Percentiles rank a stretch among this genome's conserved stretches.
phyloP scores from a whole-genome alignment of 257 asterid species.

The Solanum paucissectum region DNA sequence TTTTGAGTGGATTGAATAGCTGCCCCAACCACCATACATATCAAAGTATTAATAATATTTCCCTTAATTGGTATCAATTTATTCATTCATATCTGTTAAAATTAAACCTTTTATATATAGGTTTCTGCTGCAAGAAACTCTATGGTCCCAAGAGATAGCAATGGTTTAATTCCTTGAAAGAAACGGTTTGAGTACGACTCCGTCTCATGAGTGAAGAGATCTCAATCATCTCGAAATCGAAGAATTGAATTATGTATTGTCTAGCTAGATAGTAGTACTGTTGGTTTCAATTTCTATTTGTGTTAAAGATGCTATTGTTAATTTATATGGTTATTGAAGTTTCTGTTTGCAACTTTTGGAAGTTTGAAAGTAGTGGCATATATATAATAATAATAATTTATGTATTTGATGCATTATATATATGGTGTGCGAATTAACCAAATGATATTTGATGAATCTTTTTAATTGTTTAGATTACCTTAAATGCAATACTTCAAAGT shows the following conservation, averaged over 20 bases:
- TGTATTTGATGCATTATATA: neutral
- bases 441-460: too few relatives aligned
- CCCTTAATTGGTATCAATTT: neutral
- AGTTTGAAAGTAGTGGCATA: neutral
- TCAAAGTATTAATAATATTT: neutral
- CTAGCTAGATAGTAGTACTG: neutral
- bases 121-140: constrained; percentile 12
- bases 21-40: neutral
- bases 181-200: neutral
- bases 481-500: too few relatives aligned
- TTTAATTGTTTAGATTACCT: too few relatives aligned
- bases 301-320: constrained; percentile 1
- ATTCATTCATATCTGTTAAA: neutral
- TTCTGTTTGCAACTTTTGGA: neutral
- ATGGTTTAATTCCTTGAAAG: constrained; percentile 20
- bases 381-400: too few relatives aligned
- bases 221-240: neutral
- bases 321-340: neutral
- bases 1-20: neutral
- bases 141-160: constrained; percentile 27
- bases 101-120: neutral
- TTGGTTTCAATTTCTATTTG: neutral
- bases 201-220: neutral
- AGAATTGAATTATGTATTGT: neutral
- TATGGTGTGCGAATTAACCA: neutral